Evolutionary conservation across 805 yeast genomes (phyloP).

Genomic region (Myxozyma melibiosi): DNA sequence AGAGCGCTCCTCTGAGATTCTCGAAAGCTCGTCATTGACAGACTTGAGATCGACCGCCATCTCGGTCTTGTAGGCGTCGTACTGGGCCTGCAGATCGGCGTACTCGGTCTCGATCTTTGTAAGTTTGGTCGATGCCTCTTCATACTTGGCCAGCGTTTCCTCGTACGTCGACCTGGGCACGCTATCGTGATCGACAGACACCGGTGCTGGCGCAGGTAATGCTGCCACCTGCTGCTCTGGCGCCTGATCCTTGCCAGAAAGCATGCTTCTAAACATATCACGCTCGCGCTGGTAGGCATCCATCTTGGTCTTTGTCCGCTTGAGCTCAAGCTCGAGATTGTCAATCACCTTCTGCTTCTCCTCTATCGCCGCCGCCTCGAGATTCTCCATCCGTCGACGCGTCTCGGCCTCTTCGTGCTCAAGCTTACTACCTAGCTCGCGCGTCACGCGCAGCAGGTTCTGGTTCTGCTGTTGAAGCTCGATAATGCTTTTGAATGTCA

Average conservation of each 20-base stretch:
- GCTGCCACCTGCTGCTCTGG: neutral
- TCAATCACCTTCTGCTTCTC: constrained; percentile 43
- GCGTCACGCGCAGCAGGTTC: constrained; percentile 65
- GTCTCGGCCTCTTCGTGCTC: constrained; percentile 58
- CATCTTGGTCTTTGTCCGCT: constrained; percentile 53
- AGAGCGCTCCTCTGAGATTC: constrained; percentile 48
- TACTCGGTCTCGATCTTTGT: constrained; percentile 33
- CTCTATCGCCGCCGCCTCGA: constrained; percentile 41
- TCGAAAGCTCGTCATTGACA: constrained; percentile 52
- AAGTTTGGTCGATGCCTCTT: constrained; percentile 6
- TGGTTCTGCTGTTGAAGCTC: constrained; percentile 76
- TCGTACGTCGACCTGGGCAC: constrained; percentile 21
- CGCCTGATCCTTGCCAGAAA: constrained; percentile 4
- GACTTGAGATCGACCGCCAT: constrained; percentile 49
- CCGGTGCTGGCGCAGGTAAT: neutral
- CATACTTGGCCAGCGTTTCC: constrained; percentile 4
- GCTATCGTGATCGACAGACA: neutral
- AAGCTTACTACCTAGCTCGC: constrained; percentile 70
- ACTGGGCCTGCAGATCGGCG: constrained; percentile 39
- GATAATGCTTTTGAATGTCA: constrained; percentile 64
- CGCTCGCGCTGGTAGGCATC: constrained; percentile 64
- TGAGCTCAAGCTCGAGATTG: constrained; percentile 42
- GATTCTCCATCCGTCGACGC: constrained; percentile 33
- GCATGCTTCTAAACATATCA: constrained; percentile 58
- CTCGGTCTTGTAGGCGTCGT: constrained; percentile 48